These are phyloP conservation scores for Cryptococcus jaspeensis DNA, from an alignment of 1,284 basidiomycete genomes.

Conservation along the genomic window DNA sequence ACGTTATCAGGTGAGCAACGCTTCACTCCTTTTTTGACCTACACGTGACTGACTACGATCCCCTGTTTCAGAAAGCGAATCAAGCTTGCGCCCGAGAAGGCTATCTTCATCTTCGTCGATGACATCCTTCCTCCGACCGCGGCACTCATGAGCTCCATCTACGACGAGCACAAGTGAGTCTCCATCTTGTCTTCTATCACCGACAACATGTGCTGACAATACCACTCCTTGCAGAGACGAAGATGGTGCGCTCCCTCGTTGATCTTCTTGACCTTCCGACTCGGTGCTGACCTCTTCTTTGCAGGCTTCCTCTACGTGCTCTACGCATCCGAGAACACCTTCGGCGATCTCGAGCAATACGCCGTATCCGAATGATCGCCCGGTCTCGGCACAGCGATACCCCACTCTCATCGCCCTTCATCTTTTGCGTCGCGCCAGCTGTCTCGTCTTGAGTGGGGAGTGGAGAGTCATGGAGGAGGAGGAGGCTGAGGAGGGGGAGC, in stretches of 20 bases:
- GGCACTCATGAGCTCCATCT: slow-evolving; percentile 97
- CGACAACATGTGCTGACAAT: slow-evolving; percentile 8
- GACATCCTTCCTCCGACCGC: slow-evolving; percentile 98
- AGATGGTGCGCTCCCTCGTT: slow-evolving; percentile 57
- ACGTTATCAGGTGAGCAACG: slow-evolving; percentile 72
- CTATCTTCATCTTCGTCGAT: slow-evolving; percentile 98
- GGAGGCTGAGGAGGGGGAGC: too few relatives aligned
- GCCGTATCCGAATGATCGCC: slow-evolving; percentile 8
- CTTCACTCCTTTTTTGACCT: too few relatives aligned
- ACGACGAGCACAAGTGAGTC: slow-evolving; percentile 97
- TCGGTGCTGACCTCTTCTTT: neutral
- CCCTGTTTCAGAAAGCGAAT: slow-evolving; percentile 75
- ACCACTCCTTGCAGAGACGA: slow-evolving; percentile 66
- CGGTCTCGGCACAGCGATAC: neutral
- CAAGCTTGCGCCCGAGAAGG: slow-evolving; percentile 99
- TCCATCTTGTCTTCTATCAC: neutral
- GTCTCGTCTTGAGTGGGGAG: too few relatives aligned
- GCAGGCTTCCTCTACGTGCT: slow-evolving; percentile 85
- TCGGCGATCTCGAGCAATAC: slow-evolving; percentile 57
- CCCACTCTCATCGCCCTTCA: neutral
- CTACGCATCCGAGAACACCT: slow-evolving; percentile 96
- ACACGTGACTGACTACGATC: neutral
- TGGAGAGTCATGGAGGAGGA: too few relatives aligned
- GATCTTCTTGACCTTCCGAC: neutral
- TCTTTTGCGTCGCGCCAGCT: too few relatives aligned